phyloP scores from a whole-genome alignment of 2,329 filamentous ascomycete genomes.

The Fonsecaea multimorphosa region DNA sequence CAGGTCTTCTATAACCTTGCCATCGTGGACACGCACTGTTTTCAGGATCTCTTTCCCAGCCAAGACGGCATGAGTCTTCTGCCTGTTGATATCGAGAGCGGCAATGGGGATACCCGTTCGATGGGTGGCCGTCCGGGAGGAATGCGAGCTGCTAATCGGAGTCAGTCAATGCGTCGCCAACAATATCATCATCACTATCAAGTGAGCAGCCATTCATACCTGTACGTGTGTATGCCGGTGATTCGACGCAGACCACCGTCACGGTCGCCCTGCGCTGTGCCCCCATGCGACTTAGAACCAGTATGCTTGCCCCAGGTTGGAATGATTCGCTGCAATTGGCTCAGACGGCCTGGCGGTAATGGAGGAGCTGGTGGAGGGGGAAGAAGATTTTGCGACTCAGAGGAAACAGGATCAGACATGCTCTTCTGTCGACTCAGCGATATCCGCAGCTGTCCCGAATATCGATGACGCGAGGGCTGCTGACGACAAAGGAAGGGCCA shows the following conservation, averaged over 20 bases:
- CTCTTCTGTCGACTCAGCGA: constrained; percentile 10
- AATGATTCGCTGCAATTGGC: constrained; percentile 40
- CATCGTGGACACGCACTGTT: constrained; percentile 65
- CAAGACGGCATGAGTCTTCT: constrained; percentile 67
- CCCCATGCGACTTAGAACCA: constrained; percentile 34
- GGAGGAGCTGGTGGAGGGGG: constrained; percentile 43
- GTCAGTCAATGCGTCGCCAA: constrained; percentile 52
- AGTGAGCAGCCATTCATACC: constrained; percentile 20
- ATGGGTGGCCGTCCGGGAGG: constrained; percentile 61
- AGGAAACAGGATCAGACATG: constrained; percentile 27
- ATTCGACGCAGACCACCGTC: constrained; percentile 30
- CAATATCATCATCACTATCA: constrained; percentile 34
- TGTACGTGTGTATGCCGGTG: constrained; percentile 33
- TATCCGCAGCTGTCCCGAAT: constrained; percentile 20
- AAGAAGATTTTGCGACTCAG: constrained; percentile 25
- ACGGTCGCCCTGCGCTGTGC: constrained; percentile 34
- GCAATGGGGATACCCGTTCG: constrained; percentile 69
- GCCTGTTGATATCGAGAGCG: constrained; percentile 68
- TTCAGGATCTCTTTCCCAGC: constrained; percentile 71
- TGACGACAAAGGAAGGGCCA: constrained; percentile 7
- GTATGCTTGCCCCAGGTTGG: constrained; percentile 36
- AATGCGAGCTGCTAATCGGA: constrained; percentile 20
- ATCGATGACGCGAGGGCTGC: constrained; percentile 26
- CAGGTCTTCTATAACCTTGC: constrained; percentile 65
- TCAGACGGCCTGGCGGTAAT: constrained; percentile 39